phyloP scores from a whole-genome alignment of 495 filamentous ascomycete genomes.

The Penicillium daleae region DNA sequence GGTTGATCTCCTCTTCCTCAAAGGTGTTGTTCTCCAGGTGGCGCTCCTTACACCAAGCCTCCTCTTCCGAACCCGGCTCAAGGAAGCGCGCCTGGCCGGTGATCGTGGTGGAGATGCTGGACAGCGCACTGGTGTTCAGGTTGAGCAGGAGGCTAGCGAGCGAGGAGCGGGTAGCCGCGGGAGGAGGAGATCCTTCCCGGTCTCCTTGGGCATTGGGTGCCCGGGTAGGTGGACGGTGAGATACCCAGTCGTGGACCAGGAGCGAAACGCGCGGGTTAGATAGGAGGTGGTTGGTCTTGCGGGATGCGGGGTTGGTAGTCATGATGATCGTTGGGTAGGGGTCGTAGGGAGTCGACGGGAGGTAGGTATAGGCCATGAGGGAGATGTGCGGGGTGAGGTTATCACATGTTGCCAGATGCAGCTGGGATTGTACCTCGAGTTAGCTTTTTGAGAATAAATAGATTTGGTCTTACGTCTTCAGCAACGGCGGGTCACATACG shows the following conservation, averaged over 20 bases:
- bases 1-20: slow-evolving; percentile 50
- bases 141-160: slow-evolving; percentile 83
- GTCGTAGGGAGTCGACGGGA: slow-evolving; percentile 78
- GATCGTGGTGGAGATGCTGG: slow-evolving; percentile 91
- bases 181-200: slow-evolving; percentile 63
- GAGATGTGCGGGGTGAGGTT: slow-evolving; percentile 87
- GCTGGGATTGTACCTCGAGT: slow-evolving; percentile 51
- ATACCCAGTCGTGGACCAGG: slow-evolving; percentile 99
- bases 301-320: slow-evolving; percentile 87
- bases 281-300: slow-evolving; percentile 85
- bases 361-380: slow-evolving; percentile 99
- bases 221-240: slow-evolving; percentile 84
- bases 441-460: background rate
- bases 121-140: slow-evolving; percentile 84
- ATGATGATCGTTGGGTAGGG: slow-evolving; percentile 80
- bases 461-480: background rate
- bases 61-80: slow-evolving; percentile 72
- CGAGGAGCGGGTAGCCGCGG: slow-evolving; percentile 65
- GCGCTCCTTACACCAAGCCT: slow-evolving; percentile 74
- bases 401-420: slow-evolving; percentile 90
- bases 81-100: slow-evolving; percentile 80
- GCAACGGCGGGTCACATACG: slow-evolving; percentile 52
- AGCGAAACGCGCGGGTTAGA: slow-evolving; percentile 89
- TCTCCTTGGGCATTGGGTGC: slow-evolving; percentile 54
- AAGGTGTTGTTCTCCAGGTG: slow-evolving; percentile 96